Evolutionary conservation across 1,139 yeast genomes (phyloP).

Genomic region (Nakaseomyces bracarensis): DNA sequence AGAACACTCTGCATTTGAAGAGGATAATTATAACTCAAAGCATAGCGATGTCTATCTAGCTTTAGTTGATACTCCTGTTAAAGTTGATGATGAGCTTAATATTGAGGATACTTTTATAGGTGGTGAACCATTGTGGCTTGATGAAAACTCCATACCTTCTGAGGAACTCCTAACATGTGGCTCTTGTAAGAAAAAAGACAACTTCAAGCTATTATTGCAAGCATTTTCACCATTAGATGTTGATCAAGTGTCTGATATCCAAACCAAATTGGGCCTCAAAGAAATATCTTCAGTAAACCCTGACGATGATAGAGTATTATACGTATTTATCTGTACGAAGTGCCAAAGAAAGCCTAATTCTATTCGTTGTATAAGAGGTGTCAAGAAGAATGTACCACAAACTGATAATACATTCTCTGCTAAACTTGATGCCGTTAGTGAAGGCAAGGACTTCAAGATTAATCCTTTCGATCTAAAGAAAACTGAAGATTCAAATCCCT

Average conservation of each 20-base stretch:
- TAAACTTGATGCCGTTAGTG: slow-evolving; percentile 35
- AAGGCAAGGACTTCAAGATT: slow-evolving; percentile 38
- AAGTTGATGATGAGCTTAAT: slow-evolving; percentile 42
- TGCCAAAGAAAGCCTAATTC: slow-evolving; percentile 68
- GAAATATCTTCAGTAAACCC: slow-evolving; percentile 34
- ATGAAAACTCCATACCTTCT: slow-evolving; percentile 48
- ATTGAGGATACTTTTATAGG: slow-evolving; percentile 76
- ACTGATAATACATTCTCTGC: slow-evolving; percentile 32
- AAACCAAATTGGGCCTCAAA: slow-evolving; percentile 11
- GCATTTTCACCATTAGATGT: slow-evolving; percentile 66
- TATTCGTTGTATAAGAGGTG: slow-evolving; percentile 66
- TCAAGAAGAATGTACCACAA: slow-evolving; percentile 48
- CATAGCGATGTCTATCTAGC: slow-evolving; percentile 43
- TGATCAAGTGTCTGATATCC: slow-evolving; percentile 24
- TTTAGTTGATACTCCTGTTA: slow-evolving; percentile 45
- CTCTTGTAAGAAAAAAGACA: slow-evolving; percentile 43
- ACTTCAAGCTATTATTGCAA: slow-evolving; percentile 65
- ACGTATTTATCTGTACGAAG: slow-evolving; percentile 66
- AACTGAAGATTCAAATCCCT: slow-evolving; percentile 29
- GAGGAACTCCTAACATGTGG: slow-evolving; percentile 49
- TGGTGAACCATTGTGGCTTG: slow-evolving; percentile 59
- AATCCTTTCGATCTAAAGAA: slow-evolving; percentile 36
- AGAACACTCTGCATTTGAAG: slow-evolving; percentile 28
- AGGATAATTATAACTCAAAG: slow-evolving; percentile 16
- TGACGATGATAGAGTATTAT: slow-evolving; percentile 72